A percentile compares a stretch with the other conserved stretches of the same genome.
phyloP scores from a whole-genome alignment of 345 rosid genomes.

The Punica granatum region DNA sequence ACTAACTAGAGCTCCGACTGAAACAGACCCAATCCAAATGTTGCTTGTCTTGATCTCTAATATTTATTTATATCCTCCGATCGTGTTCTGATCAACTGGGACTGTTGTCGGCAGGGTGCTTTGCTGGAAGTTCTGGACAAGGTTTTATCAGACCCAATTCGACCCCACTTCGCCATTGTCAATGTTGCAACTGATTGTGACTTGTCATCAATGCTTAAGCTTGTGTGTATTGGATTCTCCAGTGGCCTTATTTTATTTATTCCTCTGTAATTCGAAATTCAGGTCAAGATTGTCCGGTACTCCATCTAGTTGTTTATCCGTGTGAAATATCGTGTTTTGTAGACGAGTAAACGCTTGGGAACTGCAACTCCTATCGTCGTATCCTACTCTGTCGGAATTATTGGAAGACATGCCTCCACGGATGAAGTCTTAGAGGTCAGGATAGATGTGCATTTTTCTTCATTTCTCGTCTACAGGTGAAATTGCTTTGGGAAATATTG shows the following conservation, averaged over 20 bases:
- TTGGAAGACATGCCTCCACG: constrained; percentile 44
- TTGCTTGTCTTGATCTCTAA: not conserved
- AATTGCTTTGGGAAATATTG: not conserved
- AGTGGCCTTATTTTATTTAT: not conserved
- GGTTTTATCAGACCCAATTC: constrained; percentile 52
- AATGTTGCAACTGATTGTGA: constrained; percentile 12
- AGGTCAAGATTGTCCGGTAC: not conserved
- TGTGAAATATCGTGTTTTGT: constrained; percentile 8
- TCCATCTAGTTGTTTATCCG: not conserved
- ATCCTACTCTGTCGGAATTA: constrained; percentile 33
- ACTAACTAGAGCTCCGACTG: not conserved
- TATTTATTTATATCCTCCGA: not conserved
- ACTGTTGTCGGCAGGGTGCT: constrained; percentile 30
- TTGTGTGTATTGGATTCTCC: constrained; percentile 21
- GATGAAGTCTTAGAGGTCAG: constrained; percentile 56
- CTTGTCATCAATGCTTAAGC: constrained; percentile 12
- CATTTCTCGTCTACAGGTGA: not conserved
- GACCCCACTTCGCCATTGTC: constrained; percentile 59
- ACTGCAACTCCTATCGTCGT: constrained; percentile 36
- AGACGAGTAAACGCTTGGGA: constrained; percentile 37
- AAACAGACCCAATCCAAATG: not conserved
- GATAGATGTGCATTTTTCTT: not conserved
- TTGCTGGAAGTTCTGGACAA: constrained; percentile 49
- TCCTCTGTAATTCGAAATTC: not conserved
- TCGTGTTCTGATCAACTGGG: not conserved